Evolutionary conservation across 225 moss, liverwort and hornwort genomes (phyloP).

Genomic region (Asterella californica): DNA sequence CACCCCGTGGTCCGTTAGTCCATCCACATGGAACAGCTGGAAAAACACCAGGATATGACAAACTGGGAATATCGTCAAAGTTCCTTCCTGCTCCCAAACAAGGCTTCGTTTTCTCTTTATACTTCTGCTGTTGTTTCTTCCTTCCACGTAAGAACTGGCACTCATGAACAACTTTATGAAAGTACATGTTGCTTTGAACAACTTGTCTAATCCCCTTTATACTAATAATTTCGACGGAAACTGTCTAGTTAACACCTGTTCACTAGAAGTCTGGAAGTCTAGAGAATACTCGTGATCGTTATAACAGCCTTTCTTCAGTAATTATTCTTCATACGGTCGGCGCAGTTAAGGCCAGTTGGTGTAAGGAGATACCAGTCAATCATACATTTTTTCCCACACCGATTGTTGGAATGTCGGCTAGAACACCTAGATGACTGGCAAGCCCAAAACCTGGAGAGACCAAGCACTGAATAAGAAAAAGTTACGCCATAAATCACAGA

Average conservation of each 20-base stretch:
- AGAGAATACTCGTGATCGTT: not conserved
- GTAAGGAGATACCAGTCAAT: conserved; percentile 8
- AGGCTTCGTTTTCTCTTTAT: not conserved
- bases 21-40: conserved; percentile 93
- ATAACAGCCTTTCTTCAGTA: not conserved
- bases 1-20: conserved; percentile 73
- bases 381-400: conserved; percentile 95
- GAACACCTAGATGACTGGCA: conserved; percentile 93
- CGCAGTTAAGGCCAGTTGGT: not conserved
- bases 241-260: not conserved
- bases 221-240: too few relatives aligned
- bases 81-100: not conserved
- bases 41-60: conserved; percentile 5
- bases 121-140: not conserved
- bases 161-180: not conserved
- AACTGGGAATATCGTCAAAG: not conserved
- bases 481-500: not conserved
- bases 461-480: not conserved
- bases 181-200: not conserved
- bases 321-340: not conserved
- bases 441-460: conserved; percentile 68
- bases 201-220: not conserved
- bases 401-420: conserved; percentile 86
- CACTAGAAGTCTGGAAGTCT: not conserved
- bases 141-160: not conserved